Conservation (phyloP, 1,284 basidiomycete genomes). For the Cronartium ribicola region DNA sequence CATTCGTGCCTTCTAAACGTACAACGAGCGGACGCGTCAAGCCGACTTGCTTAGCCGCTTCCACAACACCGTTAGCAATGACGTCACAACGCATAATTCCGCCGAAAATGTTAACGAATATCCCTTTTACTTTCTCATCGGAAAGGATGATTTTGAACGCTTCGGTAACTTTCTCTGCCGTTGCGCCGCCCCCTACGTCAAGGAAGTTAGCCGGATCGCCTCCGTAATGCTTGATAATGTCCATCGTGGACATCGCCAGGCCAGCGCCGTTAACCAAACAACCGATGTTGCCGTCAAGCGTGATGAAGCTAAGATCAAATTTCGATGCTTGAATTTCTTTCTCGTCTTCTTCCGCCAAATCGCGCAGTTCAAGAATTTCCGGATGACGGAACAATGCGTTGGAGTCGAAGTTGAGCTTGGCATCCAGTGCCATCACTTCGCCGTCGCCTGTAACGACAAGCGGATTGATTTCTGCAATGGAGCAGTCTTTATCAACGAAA, state of each 20-base stretch:
- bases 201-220: slow-evolving; percentile 51
- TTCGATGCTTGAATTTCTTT: background rate
- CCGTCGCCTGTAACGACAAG: background rate
- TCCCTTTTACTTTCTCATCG: slow-evolving; percentile 48
- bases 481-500: background rate
- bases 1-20: background rate
- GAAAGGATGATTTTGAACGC: slow-evolving; percentile 50
- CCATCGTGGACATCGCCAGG: slow-evolving; percentile 2
- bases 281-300: slow-evolving; percentile 2
- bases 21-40: background rate
- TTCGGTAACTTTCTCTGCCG: slow-evolving; percentile 50
- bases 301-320: background rate
- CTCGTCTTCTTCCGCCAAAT: background rate
- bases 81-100: slow-evolving; percentile 51
- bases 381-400: background rate
- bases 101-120: slow-evolving; percentile 52
- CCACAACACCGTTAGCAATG: slow-evolving; percentile 50
- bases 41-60: slow-evolving; percentile 46
- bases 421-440: background rate
- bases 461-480: background rate
- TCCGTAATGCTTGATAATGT: background rate
- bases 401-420: background rate
- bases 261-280: background rate
- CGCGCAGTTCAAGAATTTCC: background rate
- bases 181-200: slow-evolving; percentile 51